phyloP scores from a whole-genome alignment of 1,284 basidiomycete species.

The Papiliotrema fonsecae region DNA sequence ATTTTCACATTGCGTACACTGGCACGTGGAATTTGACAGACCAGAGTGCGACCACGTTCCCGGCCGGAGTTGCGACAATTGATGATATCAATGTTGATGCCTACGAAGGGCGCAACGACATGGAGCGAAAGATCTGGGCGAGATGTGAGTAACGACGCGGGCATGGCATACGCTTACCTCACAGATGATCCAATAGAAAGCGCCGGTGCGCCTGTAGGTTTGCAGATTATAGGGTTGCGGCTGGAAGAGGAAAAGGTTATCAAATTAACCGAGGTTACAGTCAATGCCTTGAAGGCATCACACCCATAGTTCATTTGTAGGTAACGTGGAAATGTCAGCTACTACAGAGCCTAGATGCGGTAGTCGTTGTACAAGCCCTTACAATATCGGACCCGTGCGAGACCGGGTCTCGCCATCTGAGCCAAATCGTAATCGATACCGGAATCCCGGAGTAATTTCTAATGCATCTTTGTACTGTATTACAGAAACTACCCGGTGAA shows the following conservation, averaged over 20 bases:
- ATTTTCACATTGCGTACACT: constrained; percentile 33
- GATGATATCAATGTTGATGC: constrained; percentile 42
- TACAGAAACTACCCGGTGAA: too few species aligned
- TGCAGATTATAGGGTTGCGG: constrained; percentile 66
- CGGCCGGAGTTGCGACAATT: constrained; percentile 56
- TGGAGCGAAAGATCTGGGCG: constrained; percentile 55
- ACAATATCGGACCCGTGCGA: too few species aligned
- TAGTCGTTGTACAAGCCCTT: too few species aligned
- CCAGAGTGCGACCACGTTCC: constrained; percentile 55
- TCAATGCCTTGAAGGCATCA: too few species aligned
- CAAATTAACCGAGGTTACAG: too few species aligned
- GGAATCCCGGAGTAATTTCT: too few species aligned
- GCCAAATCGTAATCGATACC: too few species aligned
- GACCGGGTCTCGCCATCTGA: too few species aligned
- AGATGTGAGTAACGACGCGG: constrained; percentile 56
- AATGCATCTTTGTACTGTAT: too few species aligned
- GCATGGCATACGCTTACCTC: not conserved
- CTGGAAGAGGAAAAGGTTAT: constrained; percentile 52
- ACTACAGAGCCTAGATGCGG: too few species aligned
- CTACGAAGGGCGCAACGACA: constrained; percentile 51
- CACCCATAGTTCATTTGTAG: too few species aligned
- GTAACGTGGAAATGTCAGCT: too few species aligned
- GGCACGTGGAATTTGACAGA: constrained; percentile 39
- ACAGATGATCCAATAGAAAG: constrained; percentile 59
- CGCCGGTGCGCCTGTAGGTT: constrained; percentile 59